Evolutionary conservation across 2,329 filamentous ascomycete genomes (phyloP).

Genomic region (Colletotrichum agaves): DNA sequence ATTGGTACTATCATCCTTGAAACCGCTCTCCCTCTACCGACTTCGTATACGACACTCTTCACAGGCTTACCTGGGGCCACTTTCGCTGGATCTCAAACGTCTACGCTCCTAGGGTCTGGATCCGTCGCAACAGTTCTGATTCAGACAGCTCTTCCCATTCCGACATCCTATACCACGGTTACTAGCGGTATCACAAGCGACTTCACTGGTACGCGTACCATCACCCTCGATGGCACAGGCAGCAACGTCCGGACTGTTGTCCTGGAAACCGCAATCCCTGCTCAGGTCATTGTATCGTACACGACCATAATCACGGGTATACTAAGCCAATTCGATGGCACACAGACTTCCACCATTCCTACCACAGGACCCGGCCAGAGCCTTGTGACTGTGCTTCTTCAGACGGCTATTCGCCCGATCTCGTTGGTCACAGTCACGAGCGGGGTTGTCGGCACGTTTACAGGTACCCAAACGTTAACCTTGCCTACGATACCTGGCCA

Average conservation of each 20-base stretch:
- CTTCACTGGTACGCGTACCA: conserved; percentile 14
- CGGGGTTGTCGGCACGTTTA: conserved; percentile 8
- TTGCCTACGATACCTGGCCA: conserved; percentile 2
- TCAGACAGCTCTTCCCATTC: conserved; percentile 8
- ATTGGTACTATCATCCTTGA: conserved; percentile 14
- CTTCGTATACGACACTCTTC: conserved; percentile 17
- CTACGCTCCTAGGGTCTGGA: background rate
- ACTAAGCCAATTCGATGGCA: conserved; percentile 5
- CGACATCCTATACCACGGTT: conserved; percentile 20
- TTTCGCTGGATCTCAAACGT: conserved; percentile 16
- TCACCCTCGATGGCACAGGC: conserved; percentile 10
- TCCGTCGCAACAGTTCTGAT: conserved; percentile 9
- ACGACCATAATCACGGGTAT: conserved; percentile 17
- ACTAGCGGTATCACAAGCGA: conserved; percentile 3
- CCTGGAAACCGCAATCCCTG: conserved; percentile 14
- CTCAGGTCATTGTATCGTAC: conserved; percentile 14
- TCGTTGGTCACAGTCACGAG: conserved; percentile 17
- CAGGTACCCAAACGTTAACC: conserved; percentile 5
- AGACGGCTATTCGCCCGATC: conserved; percentile 17
- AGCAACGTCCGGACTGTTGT: conserved; percentile 8
- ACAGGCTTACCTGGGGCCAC: conserved; percentile 4
- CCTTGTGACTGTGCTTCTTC: conserved; percentile 14
- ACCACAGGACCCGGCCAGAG: conserved; percentile 17
- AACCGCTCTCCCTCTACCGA: conserved; percentile 19
- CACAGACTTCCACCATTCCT: background rate